Percentiles rank a stretch among this genome's conserved stretches.
phyloP scores from a whole-genome alignment of 2,329 filamentous ascomycete species.

The Aspergillus niger region DNA sequence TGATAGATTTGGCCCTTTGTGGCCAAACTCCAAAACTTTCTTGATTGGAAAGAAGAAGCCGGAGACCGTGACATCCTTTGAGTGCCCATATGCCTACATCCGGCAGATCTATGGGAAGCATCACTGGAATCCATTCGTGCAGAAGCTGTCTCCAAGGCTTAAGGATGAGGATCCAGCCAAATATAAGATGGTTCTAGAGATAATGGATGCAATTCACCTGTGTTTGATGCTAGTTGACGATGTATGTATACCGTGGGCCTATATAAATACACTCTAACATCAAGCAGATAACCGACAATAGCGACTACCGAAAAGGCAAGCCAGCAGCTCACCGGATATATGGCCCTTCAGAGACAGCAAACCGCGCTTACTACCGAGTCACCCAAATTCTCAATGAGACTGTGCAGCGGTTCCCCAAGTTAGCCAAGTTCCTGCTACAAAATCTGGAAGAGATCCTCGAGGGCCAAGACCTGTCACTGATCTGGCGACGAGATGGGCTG shows the following conservation, averaged over 20 bases:
- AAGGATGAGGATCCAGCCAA: slow-evolving; percentile 19
- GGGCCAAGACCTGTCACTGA: slow-evolving; percentile 26
- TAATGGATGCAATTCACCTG: slow-evolving; percentile 29
- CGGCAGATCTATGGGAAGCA: slow-evolving; percentile 24
- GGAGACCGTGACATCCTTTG: slow-evolving; percentile 16
- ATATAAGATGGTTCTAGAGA: slow-evolving; percentile 23
- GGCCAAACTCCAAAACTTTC: slow-evolving; percentile 17
- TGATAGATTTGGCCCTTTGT: slow-evolving; percentile 16
- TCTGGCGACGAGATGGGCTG: slow-evolving; percentile 27
- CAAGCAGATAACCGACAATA: slow-evolving; percentile 24
- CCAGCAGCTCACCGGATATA: slow-evolving; percentile 24
- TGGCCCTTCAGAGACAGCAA: slow-evolving; percentile 26
- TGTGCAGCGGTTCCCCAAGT: slow-evolving; percentile 14
- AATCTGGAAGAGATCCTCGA: slow-evolving; percentile 26
- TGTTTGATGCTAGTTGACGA: slow-evolving; percentile 30
- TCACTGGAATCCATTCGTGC: slow-evolving; percentile 25
- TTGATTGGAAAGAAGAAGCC: slow-evolving; percentile 22
- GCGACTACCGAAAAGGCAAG: slow-evolving; percentile 24
- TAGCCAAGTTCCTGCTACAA: slow-evolving; percentile 23
- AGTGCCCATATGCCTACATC: slow-evolving; percentile 26
- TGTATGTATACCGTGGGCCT: slow-evolving; percentile 11
- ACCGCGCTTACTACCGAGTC: slow-evolving; percentile 27
- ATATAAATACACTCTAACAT: neutral
- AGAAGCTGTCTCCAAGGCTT: slow-evolving; percentile 23
- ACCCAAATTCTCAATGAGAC: slow-evolving; percentile 23